These are phyloP conservation scores for Calcarisporium arbuscula DNA, from an alignment of 2,329 filamentous ascomycete genomes.

Conservation along the genomic window DNA sequence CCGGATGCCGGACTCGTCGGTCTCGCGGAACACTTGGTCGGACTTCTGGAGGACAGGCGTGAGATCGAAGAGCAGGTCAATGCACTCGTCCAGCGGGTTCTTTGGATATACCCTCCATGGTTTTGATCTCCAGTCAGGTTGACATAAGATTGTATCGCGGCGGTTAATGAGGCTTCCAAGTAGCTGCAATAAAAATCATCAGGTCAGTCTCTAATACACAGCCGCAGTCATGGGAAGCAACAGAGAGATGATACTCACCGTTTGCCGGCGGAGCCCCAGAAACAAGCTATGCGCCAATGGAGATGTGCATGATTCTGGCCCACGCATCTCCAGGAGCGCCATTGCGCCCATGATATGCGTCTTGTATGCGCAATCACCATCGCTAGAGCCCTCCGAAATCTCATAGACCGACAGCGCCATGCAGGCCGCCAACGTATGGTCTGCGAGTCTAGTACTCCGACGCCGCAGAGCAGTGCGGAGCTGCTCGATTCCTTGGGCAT, in stretches of 20 bases:
- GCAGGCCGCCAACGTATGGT: conserved; percentile 9
- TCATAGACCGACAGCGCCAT: conserved; percentile 8
- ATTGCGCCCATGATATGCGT: conserved; percentile 8
- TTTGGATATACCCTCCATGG: conserved; percentile 8
- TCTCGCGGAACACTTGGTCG: conserved; percentile 1
- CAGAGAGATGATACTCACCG: too few relatives aligned
- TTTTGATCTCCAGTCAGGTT: conserved; percentile 1
- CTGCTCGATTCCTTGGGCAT: conserved; percentile 5
- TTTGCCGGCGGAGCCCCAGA: conserved; percentile 4
- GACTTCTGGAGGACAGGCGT: conserved; percentile 4
- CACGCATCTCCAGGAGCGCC: conserved; percentile 7
- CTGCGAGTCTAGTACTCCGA: neutral
- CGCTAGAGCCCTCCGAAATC: conserved; percentile 5
- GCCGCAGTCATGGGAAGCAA: too few relatives aligned
- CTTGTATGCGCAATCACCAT: neutral
- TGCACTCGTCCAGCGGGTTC: conserved; percentile 7
- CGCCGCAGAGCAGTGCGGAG: conserved; percentile 3
- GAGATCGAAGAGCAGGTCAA: conserved; percentile 6
- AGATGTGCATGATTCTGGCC: conserved; percentile 5
- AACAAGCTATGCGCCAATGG: conserved; percentile 9
- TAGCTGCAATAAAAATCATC: too few relatives aligned
- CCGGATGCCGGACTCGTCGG: neutral
- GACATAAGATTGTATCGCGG: conserved; percentile 3
- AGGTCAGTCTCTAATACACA: too few relatives aligned
- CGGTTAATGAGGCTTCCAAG: conserved; percentile 4